phyloP scores from a whole-genome alignment of 331 rosid species.

The Acacia concinna region DNA sequence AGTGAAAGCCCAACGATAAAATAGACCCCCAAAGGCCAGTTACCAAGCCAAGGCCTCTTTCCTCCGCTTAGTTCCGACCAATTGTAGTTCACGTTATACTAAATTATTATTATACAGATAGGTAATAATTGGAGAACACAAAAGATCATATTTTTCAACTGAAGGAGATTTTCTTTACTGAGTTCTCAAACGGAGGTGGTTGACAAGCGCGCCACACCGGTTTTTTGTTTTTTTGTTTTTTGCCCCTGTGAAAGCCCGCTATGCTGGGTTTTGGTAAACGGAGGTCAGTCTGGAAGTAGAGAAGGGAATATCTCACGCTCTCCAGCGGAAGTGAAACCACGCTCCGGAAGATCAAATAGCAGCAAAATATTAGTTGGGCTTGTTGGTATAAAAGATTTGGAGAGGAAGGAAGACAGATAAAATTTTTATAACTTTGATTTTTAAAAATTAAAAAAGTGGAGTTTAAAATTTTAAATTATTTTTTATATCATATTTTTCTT shows the following conservation, averaged over 20 bases:
- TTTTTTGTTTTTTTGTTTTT: too few relatives aligned
- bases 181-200: conserved; percentile 21
- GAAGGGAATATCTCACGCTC: conserved; percentile 18
- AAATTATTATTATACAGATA: neutral
- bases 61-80: conserved; percentile 30
- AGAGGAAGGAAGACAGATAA: too few relatives aligned
- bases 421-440: too few relatives aligned
- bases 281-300: neutral
- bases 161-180: neutral
- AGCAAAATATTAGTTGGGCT: too few relatives aligned
- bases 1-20: conserved; percentile 78
- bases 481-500: too few relatives aligned
- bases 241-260: neutral
- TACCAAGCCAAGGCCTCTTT: conserved; percentile 42
- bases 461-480: too few relatives aligned
- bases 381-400: too few relatives aligned
- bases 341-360: neutral
- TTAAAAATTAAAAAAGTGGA: too few relatives aligned
- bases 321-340: neutral
- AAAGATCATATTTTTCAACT: neutral
- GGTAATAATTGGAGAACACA: neutral
- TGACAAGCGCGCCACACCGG: conserved; percentile 25
- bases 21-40: conserved; percentile 48
- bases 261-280: conserved; percentile 21
- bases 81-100: conserved; percentile 27